phyloP scores from a whole-genome alignment of 805 yeast genomes.

The Pachysolen tannophilus region DNA sequence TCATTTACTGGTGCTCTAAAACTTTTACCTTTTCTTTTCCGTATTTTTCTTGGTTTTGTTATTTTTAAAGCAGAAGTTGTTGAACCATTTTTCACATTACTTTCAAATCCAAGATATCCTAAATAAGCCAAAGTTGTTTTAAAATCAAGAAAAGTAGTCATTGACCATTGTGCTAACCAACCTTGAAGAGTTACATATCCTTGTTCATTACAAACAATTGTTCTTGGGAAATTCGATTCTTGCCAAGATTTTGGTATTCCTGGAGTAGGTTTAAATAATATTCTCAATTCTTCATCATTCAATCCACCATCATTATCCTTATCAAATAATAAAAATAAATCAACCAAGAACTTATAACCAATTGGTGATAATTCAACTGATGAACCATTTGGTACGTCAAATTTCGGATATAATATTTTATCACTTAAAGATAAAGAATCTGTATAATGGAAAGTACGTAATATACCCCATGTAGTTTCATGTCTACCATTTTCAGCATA shows the following conservation, averaged over 20 bases:
- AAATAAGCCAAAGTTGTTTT: slow-evolving; percentile 80
- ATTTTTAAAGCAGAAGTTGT: slow-evolving; percentile 55
- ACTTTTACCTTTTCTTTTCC: slow-evolving; percentile 56
- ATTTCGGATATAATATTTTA: slow-evolving; percentile 65
- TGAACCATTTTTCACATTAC: slow-evolving; percentile 18
- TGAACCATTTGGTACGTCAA: slow-evolving; percentile 66
- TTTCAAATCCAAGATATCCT: slow-evolving; percentile 83
- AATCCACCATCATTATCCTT: slow-evolving; percentile 96
- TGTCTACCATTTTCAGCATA: slow-evolving; percentile 91
- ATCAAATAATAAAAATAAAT: slow-evolving; percentile 79
- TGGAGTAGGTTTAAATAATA: slow-evolving; percentile 82
- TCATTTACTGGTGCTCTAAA: slow-evolving; percentile 69
- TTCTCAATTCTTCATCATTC: slow-evolving; percentile 58
- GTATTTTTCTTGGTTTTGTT: slow-evolving; percentile 69
- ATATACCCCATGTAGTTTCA: slow-evolving; percentile 94
- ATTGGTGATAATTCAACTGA: slow-evolving; percentile 89
- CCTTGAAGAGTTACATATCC: slow-evolving; percentile 93
- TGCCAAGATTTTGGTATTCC: slow-evolving; percentile 87
- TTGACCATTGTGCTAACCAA: slow-evolving; percentile 98
- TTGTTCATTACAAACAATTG: slow-evolving; percentile 84
- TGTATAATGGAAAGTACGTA: slow-evolving; percentile 83
- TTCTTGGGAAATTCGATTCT: slow-evolving; percentile 75
- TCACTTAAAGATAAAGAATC: slow-evolving; percentile 84
- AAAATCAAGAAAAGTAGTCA: slow-evolving; percentile 85
- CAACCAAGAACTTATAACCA: slow-evolving; percentile 90